Base-by-base conservation (phyloP, 306 rosid species). In the Vigna unguiculata region DNA sequence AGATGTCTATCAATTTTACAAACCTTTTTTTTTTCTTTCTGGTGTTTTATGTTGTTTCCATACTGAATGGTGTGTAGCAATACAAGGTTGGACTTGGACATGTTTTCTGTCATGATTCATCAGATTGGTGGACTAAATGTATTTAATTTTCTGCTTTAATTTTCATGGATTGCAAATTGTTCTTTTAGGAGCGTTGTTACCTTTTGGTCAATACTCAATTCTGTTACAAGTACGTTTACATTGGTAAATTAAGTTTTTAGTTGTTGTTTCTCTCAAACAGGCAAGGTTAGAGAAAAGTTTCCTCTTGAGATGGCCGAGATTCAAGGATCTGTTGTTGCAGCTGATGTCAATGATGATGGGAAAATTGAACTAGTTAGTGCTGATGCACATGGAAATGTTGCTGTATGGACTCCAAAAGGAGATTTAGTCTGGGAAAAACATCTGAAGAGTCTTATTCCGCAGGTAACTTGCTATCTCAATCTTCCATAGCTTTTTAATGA, bases 251-350 rank as follows among this genome's bases (percentile, higher is more conserved):
- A 43, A 55, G 43, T 51, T 47, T 47, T 67, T 84, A 55, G 76
- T 49, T 73, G 59, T 68, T 83, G 22, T 55, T 77, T 72, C 72
- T 54, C 75, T 69, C 82, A 78, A 81, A 77, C 82, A 95, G 99
- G 99, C 64, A 90, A 92, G 87, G 85, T 89, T 52, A 92, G 97
- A 88, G 87, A 86, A 51, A 95, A 95, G 62, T 95, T 95, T 81
- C 99, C 99, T 61, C 99, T 92, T 83, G 92, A 95, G 86, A 95
- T 95, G 97, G 99, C 97, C 36, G 97, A 95, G 86, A 95, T 95
- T 82, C 97, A 88, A 82, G 99, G 89, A 74, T 88, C 87, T 40
- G 93, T 92, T 69, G 86, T 86, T 87, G 99, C 99, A 8, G 97
- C 99, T 75, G 99, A 95, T 79, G 83, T 95, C 82, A 95, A 95